Evolutionary conservation across 2,329 filamentous ascomycete species (phyloP).

Genomic region (Hortaea werneckii): DNA sequence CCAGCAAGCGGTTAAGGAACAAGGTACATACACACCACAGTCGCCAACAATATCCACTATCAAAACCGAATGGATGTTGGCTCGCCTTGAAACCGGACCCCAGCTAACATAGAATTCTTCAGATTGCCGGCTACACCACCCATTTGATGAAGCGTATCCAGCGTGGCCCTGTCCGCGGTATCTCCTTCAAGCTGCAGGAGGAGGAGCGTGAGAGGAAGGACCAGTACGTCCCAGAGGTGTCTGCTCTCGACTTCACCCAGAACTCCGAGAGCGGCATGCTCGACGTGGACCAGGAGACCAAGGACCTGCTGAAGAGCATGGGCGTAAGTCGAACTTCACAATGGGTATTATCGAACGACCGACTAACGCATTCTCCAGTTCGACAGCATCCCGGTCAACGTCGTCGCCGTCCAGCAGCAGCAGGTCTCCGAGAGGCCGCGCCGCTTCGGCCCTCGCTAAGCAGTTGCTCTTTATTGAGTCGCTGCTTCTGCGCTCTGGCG

Average conservation of each 20-base stretch:
- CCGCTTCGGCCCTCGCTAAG: constrained; percentile 50
- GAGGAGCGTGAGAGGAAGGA: constrained; percentile 99
- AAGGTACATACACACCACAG: constrained; percentile 52
- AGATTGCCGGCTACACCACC: constrained; percentile 98
- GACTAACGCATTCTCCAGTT: constrained; percentile 53
- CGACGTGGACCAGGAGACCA: constrained; percentile 94
- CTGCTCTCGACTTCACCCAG: constrained; percentile 95
- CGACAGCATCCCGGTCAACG: constrained; percentile 94
- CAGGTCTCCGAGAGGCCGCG: constrained; percentile 74
- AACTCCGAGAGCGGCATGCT: constrained; percentile 86
- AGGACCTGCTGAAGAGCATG: constrained; percentile 97
- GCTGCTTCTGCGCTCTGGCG: neutral
- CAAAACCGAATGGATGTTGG: neutral
- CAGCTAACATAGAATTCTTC: neutral
- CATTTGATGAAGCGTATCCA: constrained; percentile 99
- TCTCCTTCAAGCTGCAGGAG: constrained; percentile 99
- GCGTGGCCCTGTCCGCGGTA: constrained; percentile 96
- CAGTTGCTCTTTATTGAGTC: neutral
- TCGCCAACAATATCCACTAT: neutral
- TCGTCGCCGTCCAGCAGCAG: constrained; percentile 79
- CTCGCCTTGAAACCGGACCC: neutral
- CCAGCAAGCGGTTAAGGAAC: constrained; percentile 97
- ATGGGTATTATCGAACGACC: neutral
- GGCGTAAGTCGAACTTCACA: constrained; percentile 60
- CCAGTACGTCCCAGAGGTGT: constrained; percentile 99